These are phyloP conservation scores for Blastocladiella britannica DNA, from an alignment of 192 early-diverging fungal species.

Conservation along the genomic window DNA sequence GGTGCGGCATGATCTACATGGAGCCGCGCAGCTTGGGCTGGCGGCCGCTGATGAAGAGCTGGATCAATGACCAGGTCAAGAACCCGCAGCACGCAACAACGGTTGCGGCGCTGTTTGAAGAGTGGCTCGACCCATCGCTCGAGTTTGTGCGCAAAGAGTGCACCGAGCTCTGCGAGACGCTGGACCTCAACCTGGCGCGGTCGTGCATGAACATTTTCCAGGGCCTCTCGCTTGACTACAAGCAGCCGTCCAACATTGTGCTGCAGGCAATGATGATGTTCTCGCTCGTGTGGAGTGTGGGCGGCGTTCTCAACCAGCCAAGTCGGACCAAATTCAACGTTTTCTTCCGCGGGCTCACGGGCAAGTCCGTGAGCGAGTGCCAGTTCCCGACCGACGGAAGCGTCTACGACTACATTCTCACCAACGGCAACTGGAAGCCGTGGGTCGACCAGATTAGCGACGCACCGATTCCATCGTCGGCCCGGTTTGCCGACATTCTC, in stretches of 20 bases:
- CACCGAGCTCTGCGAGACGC: slow-evolving; percentile 27
- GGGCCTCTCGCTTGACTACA: slow-evolving; percentile 19
- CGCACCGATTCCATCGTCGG: slow-evolving; percentile 85
- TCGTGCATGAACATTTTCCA: slow-evolving; percentile 33
- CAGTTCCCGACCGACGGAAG: slow-evolving; percentile 41
- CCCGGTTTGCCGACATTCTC: slow-evolving; percentile 74
- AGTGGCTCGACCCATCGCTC: slow-evolving; percentile 28
- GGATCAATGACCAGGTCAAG: slow-evolving; percentile 1
- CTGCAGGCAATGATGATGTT: neutral
- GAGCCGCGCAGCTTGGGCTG: slow-evolving; percentile 39
- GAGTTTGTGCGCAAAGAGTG: slow-evolving; percentile 22
- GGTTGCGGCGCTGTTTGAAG: slow-evolving; percentile 5
- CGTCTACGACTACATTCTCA: slow-evolving; percentile 72
- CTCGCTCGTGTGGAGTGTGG: neutral
- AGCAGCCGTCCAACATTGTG: slow-evolving; percentile 1
- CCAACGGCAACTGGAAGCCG: slow-evolving; percentile 62
- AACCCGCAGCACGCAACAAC: neutral
- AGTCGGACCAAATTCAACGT: slow-evolving; percentile 44
- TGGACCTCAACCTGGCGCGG: slow-evolving; percentile 23
- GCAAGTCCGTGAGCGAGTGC: slow-evolving; percentile 45
- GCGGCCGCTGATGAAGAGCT: slow-evolving; percentile 69
- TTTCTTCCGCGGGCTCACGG: slow-evolving; percentile 63
- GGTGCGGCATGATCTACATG: slow-evolving; percentile 63
- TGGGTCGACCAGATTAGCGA: slow-evolving; percentile 74
- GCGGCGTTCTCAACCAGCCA: slow-evolving; percentile 4